Evolutionary conservation across 1,284 basidiomycete genomes (phyloP), one percentile per base, ranked within the genome.

Genomic region (Chondrostereum purpureum): DNA sequence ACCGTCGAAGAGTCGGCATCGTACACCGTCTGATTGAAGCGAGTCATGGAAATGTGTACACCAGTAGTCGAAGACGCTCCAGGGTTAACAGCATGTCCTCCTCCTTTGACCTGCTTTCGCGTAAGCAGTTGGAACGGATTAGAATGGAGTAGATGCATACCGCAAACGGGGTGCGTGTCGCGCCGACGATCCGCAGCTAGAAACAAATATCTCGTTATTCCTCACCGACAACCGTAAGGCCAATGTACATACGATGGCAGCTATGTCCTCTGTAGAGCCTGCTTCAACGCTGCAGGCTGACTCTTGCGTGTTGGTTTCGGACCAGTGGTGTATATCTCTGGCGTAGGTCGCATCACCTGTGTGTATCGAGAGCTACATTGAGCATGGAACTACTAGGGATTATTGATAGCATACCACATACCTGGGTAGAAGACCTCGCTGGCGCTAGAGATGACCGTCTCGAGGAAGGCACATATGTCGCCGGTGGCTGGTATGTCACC

Each of bases 41-140:
- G 63, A 42, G 53, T 53, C 63, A 79, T 67, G 5, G 66, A 59
- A 51, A 80, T 75, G 24, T 77, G 75, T 8, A 79, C 66, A 14
- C 77, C 76, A 0, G 58, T 51, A 2, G 74, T 76, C 1, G 76
- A 78, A 14, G 72, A 75, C 57, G 73, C 75, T 2, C 68, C 68
- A 1, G 64, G 64, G 51, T 73, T 75, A 5, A 64, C 58, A 0
- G 68, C 52, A 53, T 77, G 75, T 0, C 75, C 75, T 16, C 70
- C 77, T 5, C 71, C 67, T 53, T 75, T 76, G 48, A 77, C 62
- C 67, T 73, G 37, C 44, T 12, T 8, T 10, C 2, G 18, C 18
- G 16, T 5, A 21, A 12, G 8, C 13, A 33, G 33, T 4, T 12
- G 3, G 12, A 20, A 24, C n/a, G 12, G 22, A n/a, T 2, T 20